phyloP scores from a whole-genome alignment of 352 stramenopile species.

The Phytophthora nicotianae region DNA sequence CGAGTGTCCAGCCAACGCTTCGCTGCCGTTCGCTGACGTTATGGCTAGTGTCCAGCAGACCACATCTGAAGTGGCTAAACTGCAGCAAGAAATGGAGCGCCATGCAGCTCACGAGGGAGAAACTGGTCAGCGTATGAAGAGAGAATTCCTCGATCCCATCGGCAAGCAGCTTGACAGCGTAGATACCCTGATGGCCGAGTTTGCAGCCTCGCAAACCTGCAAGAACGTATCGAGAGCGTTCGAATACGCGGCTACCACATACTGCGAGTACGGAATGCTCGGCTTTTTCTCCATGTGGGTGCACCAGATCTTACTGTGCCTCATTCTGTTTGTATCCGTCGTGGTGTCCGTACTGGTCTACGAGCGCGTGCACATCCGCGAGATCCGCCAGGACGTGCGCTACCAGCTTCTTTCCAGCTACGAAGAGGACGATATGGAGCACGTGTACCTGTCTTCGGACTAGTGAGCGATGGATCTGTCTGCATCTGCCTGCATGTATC shows the following conservation, averaged over 20 bases:
- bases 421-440: conserved; percentile 82
- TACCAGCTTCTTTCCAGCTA: conserved; percentile 84
- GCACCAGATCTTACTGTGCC: conserved; percentile 80
- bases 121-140: conserved; percentile 65
- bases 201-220: conserved; percentile 59
- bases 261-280: conserved; percentile 83
- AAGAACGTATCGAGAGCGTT: conserved; percentile 48
- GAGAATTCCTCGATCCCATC: conserved; percentile 77
- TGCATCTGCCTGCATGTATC: conserved; percentile 17
- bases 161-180: conserved; percentile 49
- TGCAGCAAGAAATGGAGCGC: conserved; percentile 59
- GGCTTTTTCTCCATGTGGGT: conserved; percentile 88
- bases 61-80: conserved; percentile 24
- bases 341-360: conserved; percentile 78
- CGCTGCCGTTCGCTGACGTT: conserved; percentile 49
- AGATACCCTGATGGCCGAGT: conserved; percentile 31
- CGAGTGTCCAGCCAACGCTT: conserved; percentile 59
- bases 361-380: conserved; percentile 72
- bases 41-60: conserved; percentile 42
- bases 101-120: conserved; percentile 59
- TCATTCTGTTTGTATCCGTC: conserved; percentile 79
- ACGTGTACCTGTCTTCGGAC: conserved; percentile 77
- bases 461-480: conserved; percentile 27
- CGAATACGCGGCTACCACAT: conserved; percentile 53
- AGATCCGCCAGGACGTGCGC: conserved; percentile 57